These are phyloP conservation scores for Colletotrichum camelliae DNA, from an alignment of 2,329 filamentous ascomycete species.

Conservation along the genomic window DNA sequence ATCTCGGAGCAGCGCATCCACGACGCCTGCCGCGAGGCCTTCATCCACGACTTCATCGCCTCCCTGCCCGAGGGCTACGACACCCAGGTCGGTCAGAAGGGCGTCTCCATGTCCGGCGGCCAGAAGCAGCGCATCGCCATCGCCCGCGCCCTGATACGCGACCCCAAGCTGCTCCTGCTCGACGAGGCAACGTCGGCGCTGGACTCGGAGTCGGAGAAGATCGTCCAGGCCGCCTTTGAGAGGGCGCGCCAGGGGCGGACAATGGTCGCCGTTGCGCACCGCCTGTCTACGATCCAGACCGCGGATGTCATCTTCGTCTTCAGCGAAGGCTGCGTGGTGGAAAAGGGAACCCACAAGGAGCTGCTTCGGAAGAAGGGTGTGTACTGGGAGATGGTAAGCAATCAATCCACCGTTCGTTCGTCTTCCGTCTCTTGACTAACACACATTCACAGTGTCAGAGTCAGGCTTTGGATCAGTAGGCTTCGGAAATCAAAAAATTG, in stretches of 20 bases:
- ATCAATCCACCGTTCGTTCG: background rate
- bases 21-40: constrained; percentile 42
- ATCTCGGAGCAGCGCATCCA: constrained; percentile 28
- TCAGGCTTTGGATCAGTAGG: constrained; percentile 22
- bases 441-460: constrained; percentile 17
- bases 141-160: constrained; percentile 57
- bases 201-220: constrained; percentile 58
- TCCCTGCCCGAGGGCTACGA: constrained; percentile 57
- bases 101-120: constrained; percentile 60
- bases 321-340: constrained; percentile 43
- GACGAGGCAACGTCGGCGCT: constrained; percentile 64
- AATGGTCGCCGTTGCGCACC: constrained; percentile 47
- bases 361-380: constrained; percentile 16
- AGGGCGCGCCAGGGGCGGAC: constrained; percentile 35
- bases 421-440: background rate
- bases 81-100: constrained; percentile 57
- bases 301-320: constrained; percentile 52
- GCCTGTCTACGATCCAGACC: constrained; percentile 46
- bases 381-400: constrained; percentile 24
- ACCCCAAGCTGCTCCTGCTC: constrained; percentile 55
- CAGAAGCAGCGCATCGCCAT: constrained; percentile 63
- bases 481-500: background rate
- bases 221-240: constrained; percentile 49
- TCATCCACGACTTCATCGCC: constrained; percentile 61
- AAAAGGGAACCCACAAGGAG: constrained; percentile 42